Percentiles rank a stretch among this genome's conserved stretches.
Evolutionary conservation across 1,284 basidiomycete genomes (phyloP).

Genomic region (Pseudozyma sp.): DNA sequence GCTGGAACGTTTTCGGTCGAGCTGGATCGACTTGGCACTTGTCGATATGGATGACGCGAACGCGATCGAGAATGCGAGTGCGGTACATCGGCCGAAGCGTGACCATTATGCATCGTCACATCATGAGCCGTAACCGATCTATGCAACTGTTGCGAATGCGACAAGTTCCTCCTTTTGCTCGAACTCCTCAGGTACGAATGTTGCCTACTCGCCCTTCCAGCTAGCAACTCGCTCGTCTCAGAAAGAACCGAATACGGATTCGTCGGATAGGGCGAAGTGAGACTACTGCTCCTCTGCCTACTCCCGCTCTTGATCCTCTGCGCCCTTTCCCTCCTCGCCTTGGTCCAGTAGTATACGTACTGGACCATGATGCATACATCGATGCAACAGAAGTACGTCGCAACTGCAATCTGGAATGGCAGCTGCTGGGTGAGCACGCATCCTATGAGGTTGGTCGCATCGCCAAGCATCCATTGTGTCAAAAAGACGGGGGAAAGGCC

Average conservation of each 20-base stretch:
- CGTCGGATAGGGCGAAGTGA: constrained; percentile 18
- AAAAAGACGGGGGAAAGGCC: constrained; percentile 65
- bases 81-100: too few relatives aligned
- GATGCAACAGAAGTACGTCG: constrained; percentile 62
- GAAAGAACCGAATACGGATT: constrained; percentile 38
- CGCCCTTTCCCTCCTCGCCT: constrained; percentile 23
- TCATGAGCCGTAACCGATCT: background rate
- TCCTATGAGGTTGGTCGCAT: constrained; percentile 66
- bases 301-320: constrained; percentile 5
- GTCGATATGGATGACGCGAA: constrained; percentile 15
- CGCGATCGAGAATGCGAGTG: constrained; percentile 17
- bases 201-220: constrained; percentile 16
- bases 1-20: too few relatives aligned
- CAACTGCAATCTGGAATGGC: constrained; percentile 64
- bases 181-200: constrained; percentile 22
- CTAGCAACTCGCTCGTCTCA: constrained; percentile 43
- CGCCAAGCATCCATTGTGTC: constrained; percentile 67
- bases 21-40: too few relatives aligned
- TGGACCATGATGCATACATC: constrained; percentile 57
- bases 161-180: constrained; percentile 20
- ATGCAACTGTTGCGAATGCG: constrained; percentile 23
- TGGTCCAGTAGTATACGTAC: constrained; percentile 52
- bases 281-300: constrained; percentile 18
- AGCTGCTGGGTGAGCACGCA: constrained; percentile 64
- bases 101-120: too few relatives aligned